A percentile compares a stretch with the other conserved stretches of the same genome.
phyloP scores from a whole-genome alignment of 306 rosid genomes.

The Cucurbita ficifolia region DNA sequence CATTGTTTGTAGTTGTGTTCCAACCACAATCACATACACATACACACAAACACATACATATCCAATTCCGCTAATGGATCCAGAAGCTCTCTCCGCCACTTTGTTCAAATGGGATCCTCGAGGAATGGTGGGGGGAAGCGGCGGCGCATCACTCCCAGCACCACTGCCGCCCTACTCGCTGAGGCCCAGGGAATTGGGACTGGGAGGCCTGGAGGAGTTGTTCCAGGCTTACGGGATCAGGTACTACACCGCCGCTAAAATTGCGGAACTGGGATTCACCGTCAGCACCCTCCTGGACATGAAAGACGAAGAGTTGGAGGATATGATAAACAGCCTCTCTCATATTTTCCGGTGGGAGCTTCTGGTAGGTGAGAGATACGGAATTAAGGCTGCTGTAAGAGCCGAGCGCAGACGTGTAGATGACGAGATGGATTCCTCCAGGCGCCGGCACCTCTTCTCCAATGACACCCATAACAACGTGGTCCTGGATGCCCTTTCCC shows the following conservation, averaged over 20 bases:
- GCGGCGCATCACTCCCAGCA: constrained; percentile 16
- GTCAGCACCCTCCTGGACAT: constrained; percentile 61
- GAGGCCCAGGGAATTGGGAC: constrained; percentile 28
- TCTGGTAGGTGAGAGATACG: constrained; percentile 82
- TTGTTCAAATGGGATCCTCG: constrained; percentile 91
- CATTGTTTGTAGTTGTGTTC: neutral
- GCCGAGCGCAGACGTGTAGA: constrained; percentile 72
- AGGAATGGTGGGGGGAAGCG: neutral
- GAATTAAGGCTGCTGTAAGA: constrained; percentile 79
- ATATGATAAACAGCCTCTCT: constrained; percentile 81
- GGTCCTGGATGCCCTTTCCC: constrained; percentile 68
- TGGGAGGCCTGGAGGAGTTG: constrained; percentile 52
- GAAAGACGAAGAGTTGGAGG: constrained; percentile 91
- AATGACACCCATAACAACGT: constrained; percentile 39
- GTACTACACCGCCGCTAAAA: constrained; percentile 70
- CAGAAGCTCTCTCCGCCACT: constrained; percentile 58
- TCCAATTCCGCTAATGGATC: constrained; percentile 38
- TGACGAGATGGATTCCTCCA: constrained; percentile 29
- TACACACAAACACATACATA: neutral
- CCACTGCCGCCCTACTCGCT: constrained; percentile 10
- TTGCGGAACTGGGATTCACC: constrained; percentile 89
- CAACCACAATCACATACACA: neutral
- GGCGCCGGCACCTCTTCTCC: constrained; percentile 36
- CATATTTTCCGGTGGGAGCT: constrained; percentile 83
- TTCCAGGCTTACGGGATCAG: constrained; percentile 81